Evolutionary conservation across 169 alveolate genomes (phyloP), one percentile per base, ranked within the genome.

Genomic region (Plasmodium malariae): DNA sequence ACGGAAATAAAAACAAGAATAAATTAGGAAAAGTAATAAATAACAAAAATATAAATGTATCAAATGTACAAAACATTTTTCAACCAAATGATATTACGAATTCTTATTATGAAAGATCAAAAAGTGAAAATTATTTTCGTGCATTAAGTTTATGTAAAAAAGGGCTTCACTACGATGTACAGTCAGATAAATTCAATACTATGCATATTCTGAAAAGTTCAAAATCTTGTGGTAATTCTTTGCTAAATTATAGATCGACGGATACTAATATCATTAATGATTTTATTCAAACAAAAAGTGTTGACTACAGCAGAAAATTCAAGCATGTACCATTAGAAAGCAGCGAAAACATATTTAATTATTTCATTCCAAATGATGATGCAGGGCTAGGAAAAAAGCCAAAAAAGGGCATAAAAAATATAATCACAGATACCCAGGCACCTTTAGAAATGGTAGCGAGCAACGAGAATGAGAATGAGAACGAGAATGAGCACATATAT

Each of bases 41-140:
- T 48, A 60, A 68, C n/a, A 60, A 78, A 48, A 63, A 63, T 78
- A 69, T 78, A 68, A 78, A 78, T 78, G 89, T 78, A 24, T 78
- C 89, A 5, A 78, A 78, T 68, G 89, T 65, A 37, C 34, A 45
- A 48, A 55, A 48, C 9, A 2, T n/a, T 63, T 63, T 78, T 37
- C 43, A 63, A 26, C 45, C 74, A 59, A 60, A 62, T 49, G 74
- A 62, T 17, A 11, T 5, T 36, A 14, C 17, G 43, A 43, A 26
- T 62, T 28, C 34, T 19, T 28, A 54, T 6, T 78, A 43, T 32
- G 63, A 32, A 62, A 78, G 63, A 65, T 78, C 78, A 32, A 55
- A 62, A 78, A 63, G 74, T 48, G 74, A 62, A 11, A 49, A 30
- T 40, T 37, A 49, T 19, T 59, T 60, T 12, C 60, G 34, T 49